Evolutionary conservation across 2,329 filamentous ascomycete species (phyloP), one percentile per base, ranked within the genome.

Genomic region (Westerdykella sp.): DNA sequence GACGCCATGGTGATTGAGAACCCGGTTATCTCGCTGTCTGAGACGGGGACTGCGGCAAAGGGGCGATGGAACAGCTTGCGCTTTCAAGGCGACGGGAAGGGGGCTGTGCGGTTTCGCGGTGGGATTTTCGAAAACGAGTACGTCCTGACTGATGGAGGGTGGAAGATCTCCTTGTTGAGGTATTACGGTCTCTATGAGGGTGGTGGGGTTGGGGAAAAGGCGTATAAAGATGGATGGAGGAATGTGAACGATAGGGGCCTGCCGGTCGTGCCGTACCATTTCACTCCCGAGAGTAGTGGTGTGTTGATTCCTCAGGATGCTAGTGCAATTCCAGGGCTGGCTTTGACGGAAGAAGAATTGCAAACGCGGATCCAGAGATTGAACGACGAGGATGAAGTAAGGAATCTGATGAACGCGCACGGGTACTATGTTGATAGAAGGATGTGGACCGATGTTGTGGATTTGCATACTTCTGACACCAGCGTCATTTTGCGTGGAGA

Each of bases 51-150:
- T 12, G 44, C 18, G 10, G 56, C 52, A 5, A 57, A 58, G 40
- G 54, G 40, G 2, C 46, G 56, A 14, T 60, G 56, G 56, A 58
- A 57, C 32, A 54, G 54, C 6, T 39, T 58, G 12, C 40, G 52
- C 14, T 60, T 58, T 21, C 40, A 42, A 9, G 56, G 54, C n/a
- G 55, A 60, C 34, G 52, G 56, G 0, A 31, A 41, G 6, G 52
- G 54, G 1, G 41, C 30, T 18, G 53, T 54, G 15, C 43, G 43
- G 31, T 53, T 60, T 11, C 50, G 55, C 36, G 55, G 56, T 12
- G 55, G 56, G 4, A 53, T 55, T 14, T 57, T 57, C 16, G 55
- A 58, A 43, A 58, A 60, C 34, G 38, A 54, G 38, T 58, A 56
- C 23, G 36, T 44, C 6, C 9, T 49, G 6, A 47, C n/a, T 3